These are phyloP conservation scores for Ustilago hordei DNA, from an alignment of 1,284 basidiomycete genomes.

Conservation along the genomic window DNA sequence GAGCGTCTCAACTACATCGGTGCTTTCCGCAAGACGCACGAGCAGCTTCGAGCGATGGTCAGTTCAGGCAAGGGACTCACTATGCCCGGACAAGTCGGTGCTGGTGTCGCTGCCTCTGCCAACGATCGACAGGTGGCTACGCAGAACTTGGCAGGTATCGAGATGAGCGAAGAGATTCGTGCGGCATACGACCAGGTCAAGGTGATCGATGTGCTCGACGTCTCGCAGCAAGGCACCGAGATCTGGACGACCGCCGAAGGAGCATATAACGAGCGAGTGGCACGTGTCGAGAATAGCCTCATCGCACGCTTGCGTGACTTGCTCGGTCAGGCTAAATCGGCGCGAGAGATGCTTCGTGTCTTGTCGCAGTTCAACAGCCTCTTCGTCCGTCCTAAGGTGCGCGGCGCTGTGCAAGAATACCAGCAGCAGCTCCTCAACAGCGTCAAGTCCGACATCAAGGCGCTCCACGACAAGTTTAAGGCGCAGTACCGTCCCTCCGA, in stretches of 20 bases:
- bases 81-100: slow-evolving; percentile 21
- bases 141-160: slow-evolving; percentile 76
- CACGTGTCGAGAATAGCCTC: slow-evolving; percentile 97
- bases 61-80: slow-evolving; percentile 83
- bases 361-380: slow-evolving; percentile 98
- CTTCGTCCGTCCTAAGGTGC: slow-evolving; percentile 90
- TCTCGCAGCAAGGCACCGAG: slow-evolving; percentile 85
- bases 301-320: slow-evolving; percentile 91
- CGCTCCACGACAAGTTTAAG: slow-evolving; percentile 84
- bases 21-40: slow-evolving; percentile 93
- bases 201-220: slow-evolving; percentile 94
- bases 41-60: slow-evolving; percentile 97
- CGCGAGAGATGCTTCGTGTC: slow-evolving; percentile 99
- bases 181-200: slow-evolving; percentile 91
- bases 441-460: slow-evolving; percentile 97
- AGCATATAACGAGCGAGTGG: slow-evolving; percentile 96
- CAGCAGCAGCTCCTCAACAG: slow-evolving; percentile 78
- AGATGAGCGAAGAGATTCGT: slow-evolving; percentile 96
- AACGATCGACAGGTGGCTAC: slow-evolving; percentile 54
- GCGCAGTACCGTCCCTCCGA: slow-evolving; percentile 93
- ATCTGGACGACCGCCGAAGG: slow-evolving; percentile 97
- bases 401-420: slow-evolving; percentile 96
- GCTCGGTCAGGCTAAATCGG: slow-evolving; percentile 93
- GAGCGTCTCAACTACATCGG: slow-evolving; percentile 87
- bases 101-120: slow-evolving; percentile 14